A percentile compares a stretch with the other conserved stretches of the same genome.
phyloP scores from a whole-genome alignment of 345 rosid species.

The Gossypium longicalyx region DNA sequence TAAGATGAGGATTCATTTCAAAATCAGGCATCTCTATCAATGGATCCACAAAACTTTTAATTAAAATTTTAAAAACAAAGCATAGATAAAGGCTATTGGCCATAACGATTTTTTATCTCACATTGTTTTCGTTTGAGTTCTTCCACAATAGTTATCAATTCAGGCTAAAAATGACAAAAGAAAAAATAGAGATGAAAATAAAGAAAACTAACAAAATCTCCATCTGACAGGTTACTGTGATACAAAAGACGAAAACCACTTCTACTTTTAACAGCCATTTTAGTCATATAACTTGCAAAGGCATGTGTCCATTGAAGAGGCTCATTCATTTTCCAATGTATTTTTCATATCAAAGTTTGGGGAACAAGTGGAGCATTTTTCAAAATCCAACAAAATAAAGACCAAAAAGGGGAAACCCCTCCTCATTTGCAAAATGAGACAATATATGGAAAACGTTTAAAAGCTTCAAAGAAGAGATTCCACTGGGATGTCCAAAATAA shows the following conservation, averaged over 20 bases:
- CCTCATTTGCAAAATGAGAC: not conserved
- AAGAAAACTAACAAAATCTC: not conserved
- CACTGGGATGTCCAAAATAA: conserved; percentile 14
- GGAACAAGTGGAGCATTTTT: not conserved
- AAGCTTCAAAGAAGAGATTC: conserved; percentile 8
- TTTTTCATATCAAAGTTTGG: not conserved
- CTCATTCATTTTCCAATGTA: not conserved
- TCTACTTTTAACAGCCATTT: not conserved
- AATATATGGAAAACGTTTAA: not conserved
- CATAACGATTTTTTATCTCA: not conserved
- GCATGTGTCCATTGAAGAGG: not conserved
- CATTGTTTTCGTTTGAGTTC: not conserved
- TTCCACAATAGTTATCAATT: not conserved
- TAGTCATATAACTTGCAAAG: not conserved
- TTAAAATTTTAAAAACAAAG: not conserved
- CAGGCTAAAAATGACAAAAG: not conserved
- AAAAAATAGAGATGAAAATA: not conserved
- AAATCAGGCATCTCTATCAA: not conserved
- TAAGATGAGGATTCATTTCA: not conserved
- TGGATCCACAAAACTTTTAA: not conserved
- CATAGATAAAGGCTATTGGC: not conserved
- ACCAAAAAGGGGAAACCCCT: not conserved
- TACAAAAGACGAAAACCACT: not conserved
- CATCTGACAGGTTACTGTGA: not conserved
- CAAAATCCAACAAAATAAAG: not conserved